Conservation (phyloP, 2,329 filamentous ascomycete genomes). For the Penicillium palitans region DNA sequence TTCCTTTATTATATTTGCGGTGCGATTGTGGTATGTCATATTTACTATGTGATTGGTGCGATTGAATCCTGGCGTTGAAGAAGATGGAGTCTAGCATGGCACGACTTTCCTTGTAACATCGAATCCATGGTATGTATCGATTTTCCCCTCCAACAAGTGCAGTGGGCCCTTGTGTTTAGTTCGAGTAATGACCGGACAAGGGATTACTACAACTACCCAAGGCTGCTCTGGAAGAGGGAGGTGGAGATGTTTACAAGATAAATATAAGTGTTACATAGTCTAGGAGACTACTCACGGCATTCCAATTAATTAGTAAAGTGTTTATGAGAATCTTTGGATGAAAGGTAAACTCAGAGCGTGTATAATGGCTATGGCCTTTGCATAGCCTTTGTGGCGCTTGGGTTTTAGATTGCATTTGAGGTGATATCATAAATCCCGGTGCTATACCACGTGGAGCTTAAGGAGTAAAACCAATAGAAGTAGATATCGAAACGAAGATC, state of each 20-base stretch:
- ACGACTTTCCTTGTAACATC: background rate
- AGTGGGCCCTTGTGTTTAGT: background rate
- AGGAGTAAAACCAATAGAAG: background rate
- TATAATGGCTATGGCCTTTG: background rate
- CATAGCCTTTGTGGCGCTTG: background rate
- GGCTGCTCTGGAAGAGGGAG: background rate
- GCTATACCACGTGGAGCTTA: background rate
- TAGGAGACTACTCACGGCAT: rapidly evolving
- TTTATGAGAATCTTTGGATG: background rate
- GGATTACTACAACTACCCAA: background rate
- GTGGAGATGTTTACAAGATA: background rate
- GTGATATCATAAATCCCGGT: background rate
- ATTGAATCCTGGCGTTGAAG: background rate
- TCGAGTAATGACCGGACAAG: background rate
- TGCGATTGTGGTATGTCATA: background rate
- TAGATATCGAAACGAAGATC: background rate
- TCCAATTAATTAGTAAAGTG: background rate
- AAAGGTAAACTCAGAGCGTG: background rate
- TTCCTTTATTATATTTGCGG: background rate
- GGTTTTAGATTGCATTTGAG: background rate
- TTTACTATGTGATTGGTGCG: background rate
- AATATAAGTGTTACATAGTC: background rate
- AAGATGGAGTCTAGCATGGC: background rate
- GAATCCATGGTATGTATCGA: background rate
- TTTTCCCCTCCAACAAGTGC: too few relatives aligned